Base-by-base conservation (phyloP, 2,329 filamentous ascomycete genomes). In the Aspergillus glaucus region DNA sequence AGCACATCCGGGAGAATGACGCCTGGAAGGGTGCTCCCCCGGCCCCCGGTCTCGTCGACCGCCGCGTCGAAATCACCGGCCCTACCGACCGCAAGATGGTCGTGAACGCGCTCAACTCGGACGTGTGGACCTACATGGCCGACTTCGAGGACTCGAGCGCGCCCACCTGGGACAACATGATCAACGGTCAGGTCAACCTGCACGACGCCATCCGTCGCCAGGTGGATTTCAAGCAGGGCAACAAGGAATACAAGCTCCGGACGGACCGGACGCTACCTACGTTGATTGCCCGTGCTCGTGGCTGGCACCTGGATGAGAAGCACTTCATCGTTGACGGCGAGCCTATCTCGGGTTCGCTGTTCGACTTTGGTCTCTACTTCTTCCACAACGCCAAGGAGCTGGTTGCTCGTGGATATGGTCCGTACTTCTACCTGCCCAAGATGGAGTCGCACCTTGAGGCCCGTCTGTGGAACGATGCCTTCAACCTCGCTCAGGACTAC, bases 71-170 rank as follows among this genome's bases (percentile, higher is more conserved):
- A 77, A 98, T 97, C 65, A 98, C 93, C 4, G 93, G 93, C 7
- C 93, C 93, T 1, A 96, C 91, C 6, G 93, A 97, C 73, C 82
- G 93, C 59, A 98, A 97, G 81, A 98, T 98, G 93, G 90, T 97
- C 43, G 88, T 97, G 55, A 98, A 98, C 70, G 93, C 93, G 8
- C 68, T 97, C 68, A 98, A 97, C 72, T 86, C 92, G 42, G 82
- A 97, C 64, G 93, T 97, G 21, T 97, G 88, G 86, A 97, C 92
- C 49, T 98, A 97, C 66, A 98, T 98, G 93, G 93, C 93, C 43
- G 93, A 98, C 73, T 95, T 98, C 59, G 93, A 98, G 75, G 91
- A 97, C 71, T 95, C 93, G 6, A 93, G 81, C 65, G 91, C 93
- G 21, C 93, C 93, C 21, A 96, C 93, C 40, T 98, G 93, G 93